These are phyloP conservation scores for Trichophaea hybrida DNA, from an alignment of 2,329 filamentous ascomycete genomes.

Conservation along the genomic window DNA sequence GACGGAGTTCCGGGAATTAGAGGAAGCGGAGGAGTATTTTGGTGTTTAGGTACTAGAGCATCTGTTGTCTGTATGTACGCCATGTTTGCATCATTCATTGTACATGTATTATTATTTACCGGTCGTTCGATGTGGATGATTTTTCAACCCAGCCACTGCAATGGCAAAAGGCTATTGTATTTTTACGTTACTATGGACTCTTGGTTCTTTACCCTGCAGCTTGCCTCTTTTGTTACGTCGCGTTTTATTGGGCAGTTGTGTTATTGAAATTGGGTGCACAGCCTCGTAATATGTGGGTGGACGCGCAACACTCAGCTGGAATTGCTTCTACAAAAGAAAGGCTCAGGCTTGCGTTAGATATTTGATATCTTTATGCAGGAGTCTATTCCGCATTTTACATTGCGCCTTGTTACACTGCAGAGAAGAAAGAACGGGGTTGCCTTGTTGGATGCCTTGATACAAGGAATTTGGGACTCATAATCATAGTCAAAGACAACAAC, in stretches of 20 bases:
- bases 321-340: too few relatives aligned
- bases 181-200: background rate
- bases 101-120: background rate
- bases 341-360: too few relatives aligned
- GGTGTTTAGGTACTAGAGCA: background rate
- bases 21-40: constrained; percentile 1
- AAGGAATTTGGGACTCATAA: too few relatives aligned
- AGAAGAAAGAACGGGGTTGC: too few relatives aligned
- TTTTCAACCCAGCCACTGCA: background rate
- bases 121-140: background rate
- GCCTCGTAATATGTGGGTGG: background rate
- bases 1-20: constrained; percentile 1
- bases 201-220: background rate
- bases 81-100: background rate
- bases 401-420: too few relatives aligned
- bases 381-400: too few relatives aligned
- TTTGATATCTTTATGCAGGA: too few relatives aligned
- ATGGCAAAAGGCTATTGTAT: background rate
- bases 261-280: background rate
- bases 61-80: background rate
- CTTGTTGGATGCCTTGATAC: too few relatives aligned
- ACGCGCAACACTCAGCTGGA: background rate
- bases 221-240: background rate
- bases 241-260: background rate
- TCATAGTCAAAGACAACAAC: too few relatives aligned